phyloP scores from a whole-genome alignment of 108 stramenopile species.

The Nitzschia sp. region DNA sequence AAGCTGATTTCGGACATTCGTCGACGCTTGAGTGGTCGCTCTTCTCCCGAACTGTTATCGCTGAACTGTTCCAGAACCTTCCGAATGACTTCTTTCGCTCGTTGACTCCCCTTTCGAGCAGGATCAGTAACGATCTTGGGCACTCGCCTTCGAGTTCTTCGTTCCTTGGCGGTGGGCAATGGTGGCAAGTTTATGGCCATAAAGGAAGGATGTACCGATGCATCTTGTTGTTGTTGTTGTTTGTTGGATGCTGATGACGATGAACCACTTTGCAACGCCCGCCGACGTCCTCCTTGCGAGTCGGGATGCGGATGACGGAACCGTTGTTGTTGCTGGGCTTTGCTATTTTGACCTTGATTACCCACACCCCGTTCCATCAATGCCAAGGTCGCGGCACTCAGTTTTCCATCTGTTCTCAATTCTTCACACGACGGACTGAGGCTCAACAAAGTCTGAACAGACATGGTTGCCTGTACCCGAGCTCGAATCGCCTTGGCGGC shows the following conservation, averaged over 20 bases:
- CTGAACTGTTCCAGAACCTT: conserved; percentile 32
- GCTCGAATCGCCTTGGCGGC: conserved; percentile 40
- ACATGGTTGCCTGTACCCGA: conserved; percentile 38
- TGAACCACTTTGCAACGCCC: conserved; percentile 9
- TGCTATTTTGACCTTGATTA: conserved; percentile 28
- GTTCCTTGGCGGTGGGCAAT: conserved; percentile 40
- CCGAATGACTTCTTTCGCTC: conserved; percentile 28
- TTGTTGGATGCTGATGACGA: background rate
- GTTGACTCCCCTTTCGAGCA: background rate
- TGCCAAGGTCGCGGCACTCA: conserved; percentile 54
- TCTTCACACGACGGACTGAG: conserved; percentile 63
- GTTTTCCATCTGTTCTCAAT: conserved; percentile 40
- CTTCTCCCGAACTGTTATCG: conserved; percentile 6
- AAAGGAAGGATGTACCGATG: background rate
- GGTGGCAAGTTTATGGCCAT: conserved; percentile 33
- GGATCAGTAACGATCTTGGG: background rate
- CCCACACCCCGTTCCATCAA: conserved; percentile 64
- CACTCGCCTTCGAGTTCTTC: conserved; percentile 26
- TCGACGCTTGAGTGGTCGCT: conserved; percentile 23
- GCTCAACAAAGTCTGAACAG: conserved; percentile 46
- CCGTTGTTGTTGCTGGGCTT: conserved; percentile 41
- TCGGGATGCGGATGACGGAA: conserved; percentile 56
- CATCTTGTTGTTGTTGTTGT: background rate
- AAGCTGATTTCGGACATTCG: conserved; percentile 53
- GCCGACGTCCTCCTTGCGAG: conserved; percentile 43